phyloP scores from a whole-genome alignment of 1,284 basidiomycete genomes.

The Cerrena zonata region DNA sequence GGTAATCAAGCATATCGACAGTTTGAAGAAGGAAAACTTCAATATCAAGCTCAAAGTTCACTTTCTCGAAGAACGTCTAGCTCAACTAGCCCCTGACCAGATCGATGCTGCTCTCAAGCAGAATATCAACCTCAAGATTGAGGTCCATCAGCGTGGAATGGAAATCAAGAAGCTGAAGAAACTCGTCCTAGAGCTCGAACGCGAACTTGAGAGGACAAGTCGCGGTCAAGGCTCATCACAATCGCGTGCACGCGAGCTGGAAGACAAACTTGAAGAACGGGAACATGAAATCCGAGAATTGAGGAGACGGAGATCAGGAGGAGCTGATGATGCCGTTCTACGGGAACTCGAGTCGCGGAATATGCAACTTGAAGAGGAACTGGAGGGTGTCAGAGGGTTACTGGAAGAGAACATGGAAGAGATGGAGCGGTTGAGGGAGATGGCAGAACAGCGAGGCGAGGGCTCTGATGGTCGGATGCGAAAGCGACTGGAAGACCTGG shows the following conservation, averaged over 20 bases:
- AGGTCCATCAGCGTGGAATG: slow-evolving; percentile 84
- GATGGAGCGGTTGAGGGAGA: slow-evolving; percentile 59
- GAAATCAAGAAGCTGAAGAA: slow-evolving; percentile 92
- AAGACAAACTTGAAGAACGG: slow-evolving; percentile 62
- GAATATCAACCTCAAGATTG: slow-evolving; percentile 90
- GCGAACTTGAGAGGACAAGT: slow-evolving; percentile 69
- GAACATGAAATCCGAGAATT: slow-evolving; percentile 64
- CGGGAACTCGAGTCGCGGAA: slow-evolving; percentile 56
- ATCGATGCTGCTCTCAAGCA: slow-evolving; percentile 88
- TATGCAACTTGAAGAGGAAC: slow-evolving; percentile 62
- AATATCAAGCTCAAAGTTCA: slow-evolving; percentile 90
- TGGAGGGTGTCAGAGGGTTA: slow-evolving; percentile 57
- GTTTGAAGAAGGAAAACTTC: slow-evolving; percentile 92
- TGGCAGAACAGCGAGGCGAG: slow-evolving; percentile 51
- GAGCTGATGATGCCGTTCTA: slow-evolving; percentile 42
- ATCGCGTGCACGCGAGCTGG: slow-evolving; percentile 58
- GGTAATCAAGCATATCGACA: slow-evolving; percentile 74
- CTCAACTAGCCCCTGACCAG: slow-evolving; percentile 84
- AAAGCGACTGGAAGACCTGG: slow-evolving; percentile 50
- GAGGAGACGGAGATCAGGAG: slow-evolving; percentile 36
- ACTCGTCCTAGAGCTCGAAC: slow-evolving; percentile 77
- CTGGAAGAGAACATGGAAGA: slow-evolving; percentile 76
- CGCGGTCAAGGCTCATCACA: slow-evolving; percentile 43
- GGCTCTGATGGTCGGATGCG: slow-evolving; percentile 36
- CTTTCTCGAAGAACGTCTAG: slow-evolving; percentile 86